These are phyloP conservation scores for Isatis tinctoria DNA, from an alignment of 345 rosid species.

Conservation along the genomic window DNA sequence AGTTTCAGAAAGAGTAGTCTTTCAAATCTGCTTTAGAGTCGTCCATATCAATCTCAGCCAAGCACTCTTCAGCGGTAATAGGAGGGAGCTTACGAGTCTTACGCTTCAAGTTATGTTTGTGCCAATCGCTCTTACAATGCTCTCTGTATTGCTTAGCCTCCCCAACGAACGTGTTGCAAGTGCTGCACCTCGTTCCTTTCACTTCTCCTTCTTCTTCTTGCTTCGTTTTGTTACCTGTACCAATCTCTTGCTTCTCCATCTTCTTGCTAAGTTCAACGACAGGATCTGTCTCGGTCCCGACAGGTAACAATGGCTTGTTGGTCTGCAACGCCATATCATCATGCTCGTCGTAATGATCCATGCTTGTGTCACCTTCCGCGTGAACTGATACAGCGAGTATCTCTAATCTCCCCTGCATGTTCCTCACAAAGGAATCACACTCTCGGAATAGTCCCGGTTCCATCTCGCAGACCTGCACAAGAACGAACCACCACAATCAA, in stretches of 20 bases:
- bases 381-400: constrained; percentile 87
- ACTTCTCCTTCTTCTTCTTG: constrained; percentile 41
- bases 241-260: constrained; percentile 52
- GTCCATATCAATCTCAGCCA: constrained; percentile 59
- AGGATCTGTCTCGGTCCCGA: constrained; percentile 31
- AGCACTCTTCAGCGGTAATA: constrained; percentile 72
- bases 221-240: constrained; percentile 33
- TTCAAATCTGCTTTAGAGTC: constrained; percentile 72
- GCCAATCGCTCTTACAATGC: constrained; percentile 96
- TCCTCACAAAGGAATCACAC: constrained; percentile 76
- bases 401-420: constrained; percentile 78
- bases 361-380: constrained; percentile 80
- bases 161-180: constrained; percentile 72
- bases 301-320: constrained; percentile 28
- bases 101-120: constrained; percentile 88
- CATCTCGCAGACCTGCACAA: constrained; percentile 70
- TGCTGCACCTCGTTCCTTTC: constrained; percentile 78
- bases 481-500: background rate
- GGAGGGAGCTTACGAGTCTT: constrained; percentile 86
- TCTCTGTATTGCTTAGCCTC: constrained; percentile 81
- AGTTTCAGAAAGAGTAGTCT: constrained; percentile 81
- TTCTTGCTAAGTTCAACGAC: constrained; percentile 45
- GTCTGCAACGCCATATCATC: constrained; percentile 45
- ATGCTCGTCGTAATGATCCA: constrained; percentile 70
- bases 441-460: constrained; percentile 81